Percentiles rank a stretch among this genome's conserved stretches.
These are phyloP conservation scores for Cryptococcus sp. DNA, from an alignment of 1,284 basidiomycete species.

Conservation along the genomic window DNA sequence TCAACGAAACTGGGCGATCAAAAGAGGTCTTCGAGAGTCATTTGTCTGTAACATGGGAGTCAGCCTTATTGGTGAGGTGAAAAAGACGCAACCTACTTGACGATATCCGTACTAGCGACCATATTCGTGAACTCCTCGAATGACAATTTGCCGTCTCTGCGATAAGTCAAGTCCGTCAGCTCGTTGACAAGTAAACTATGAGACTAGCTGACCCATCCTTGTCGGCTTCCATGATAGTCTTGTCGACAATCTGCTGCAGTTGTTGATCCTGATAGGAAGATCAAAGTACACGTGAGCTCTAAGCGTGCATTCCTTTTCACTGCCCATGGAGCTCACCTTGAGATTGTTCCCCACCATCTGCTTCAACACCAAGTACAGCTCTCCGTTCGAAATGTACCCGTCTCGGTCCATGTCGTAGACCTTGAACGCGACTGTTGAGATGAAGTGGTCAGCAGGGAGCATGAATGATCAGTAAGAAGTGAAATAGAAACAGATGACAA, in stretches of 20 bases:
- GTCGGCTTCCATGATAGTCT: conserved; percentile 99
- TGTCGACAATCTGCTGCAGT: conserved; percentile 98
- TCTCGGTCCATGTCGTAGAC: conserved; percentile 99
- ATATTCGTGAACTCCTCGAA: conserved; percentile 97
- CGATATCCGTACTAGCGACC: conserved; percentile 83
- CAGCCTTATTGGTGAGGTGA: neutral
- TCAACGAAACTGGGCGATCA: conserved; percentile 41
- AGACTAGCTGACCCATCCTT: conserved; percentile 68
- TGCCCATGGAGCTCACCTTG: conserved; percentile 62
- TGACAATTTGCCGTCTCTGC: conserved; percentile 86
- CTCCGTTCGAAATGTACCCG: conserved; percentile 97
- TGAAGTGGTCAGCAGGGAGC: neutral
- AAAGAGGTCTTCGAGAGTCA: conserved; percentile 94
- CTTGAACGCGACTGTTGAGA: conserved; percentile 81
- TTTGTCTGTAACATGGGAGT: conserved; percentile 67
- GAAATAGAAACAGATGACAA: neutral
- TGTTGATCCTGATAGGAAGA: conserved; percentile 76
- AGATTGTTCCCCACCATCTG: conserved; percentile 99
- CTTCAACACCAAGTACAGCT: conserved; percentile 96
- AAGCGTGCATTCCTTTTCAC: too few species aligned
- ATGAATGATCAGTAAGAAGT: neutral
- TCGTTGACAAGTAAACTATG: neutral
- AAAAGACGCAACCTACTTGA: conserved; percentile 40
- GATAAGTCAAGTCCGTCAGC: conserved; percentile 6
- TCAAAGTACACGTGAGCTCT: neutral